These are phyloP conservation scores for Xerocomus alliaceus DNA, from an alignment of 1,284 basidiomycete genomes.

Conservation along the genomic window DNA sequence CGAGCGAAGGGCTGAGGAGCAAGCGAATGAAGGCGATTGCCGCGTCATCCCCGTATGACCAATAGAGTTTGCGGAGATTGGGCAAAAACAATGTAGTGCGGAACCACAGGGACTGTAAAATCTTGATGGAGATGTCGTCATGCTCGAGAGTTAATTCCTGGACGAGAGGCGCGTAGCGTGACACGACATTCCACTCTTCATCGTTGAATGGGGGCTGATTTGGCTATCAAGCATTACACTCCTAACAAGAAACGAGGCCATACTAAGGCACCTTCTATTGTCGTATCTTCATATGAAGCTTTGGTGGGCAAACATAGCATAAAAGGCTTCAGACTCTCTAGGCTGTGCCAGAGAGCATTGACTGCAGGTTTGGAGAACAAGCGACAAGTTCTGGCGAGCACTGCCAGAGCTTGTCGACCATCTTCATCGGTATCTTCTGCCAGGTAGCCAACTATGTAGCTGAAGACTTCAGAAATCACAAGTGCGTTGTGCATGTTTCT, in stretches of 20 bases:
- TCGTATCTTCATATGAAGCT: not conserved
- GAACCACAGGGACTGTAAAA: constrained; percentile 14
- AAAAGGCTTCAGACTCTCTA: constrained; percentile 16
- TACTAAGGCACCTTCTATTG: not conserved
- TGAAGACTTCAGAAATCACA: no score
- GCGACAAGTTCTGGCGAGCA: constrained; percentile 32
- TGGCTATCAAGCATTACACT: not conserved
- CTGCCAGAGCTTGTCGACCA: constrained; percentile 16
- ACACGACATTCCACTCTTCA: constrained; percentile 11
- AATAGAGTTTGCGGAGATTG: constrained; percentile 17
- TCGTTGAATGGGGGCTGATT: not conserved
- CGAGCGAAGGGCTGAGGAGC: constrained; percentile 22
- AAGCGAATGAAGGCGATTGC: not conserved
- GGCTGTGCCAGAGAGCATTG: constrained; percentile 22
- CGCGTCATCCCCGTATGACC: not conserved
- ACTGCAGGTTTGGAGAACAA: constrained; percentile 28
- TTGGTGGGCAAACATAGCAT: constrained; percentile 11
- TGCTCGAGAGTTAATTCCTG: constrained; percentile 1
- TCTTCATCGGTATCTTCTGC: not conserved
- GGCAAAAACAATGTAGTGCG: constrained; percentile 18
- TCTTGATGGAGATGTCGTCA: not conserved
- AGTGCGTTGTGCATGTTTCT: no score
- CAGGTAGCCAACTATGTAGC: no score
- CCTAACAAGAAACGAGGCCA: not conserved
- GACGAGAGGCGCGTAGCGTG: constrained; percentile 14